Base-by-base conservation (phyloP, 2,329 filamentous ascomycete genomes). In the Nemania sp. region DNA sequence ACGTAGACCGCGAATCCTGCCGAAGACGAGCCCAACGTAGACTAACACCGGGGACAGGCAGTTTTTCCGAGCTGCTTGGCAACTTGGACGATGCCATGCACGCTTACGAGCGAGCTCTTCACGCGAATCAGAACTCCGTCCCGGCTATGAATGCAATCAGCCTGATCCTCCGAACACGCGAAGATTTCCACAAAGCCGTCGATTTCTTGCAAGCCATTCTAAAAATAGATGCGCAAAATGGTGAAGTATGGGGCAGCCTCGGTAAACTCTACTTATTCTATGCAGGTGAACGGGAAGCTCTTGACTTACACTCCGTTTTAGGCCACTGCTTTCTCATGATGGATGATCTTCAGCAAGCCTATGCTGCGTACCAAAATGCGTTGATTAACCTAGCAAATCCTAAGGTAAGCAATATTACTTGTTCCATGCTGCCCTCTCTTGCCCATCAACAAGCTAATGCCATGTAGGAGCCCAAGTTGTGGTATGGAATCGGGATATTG, bases 281-380 rank as follows among this genome's bases (percentile, higher is more conserved):
- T 52, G n/a, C 34, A 37, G 25, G 47, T 20, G 42, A 18, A 34
- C 15, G 40, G 15, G 35, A 25, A 52, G 9, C 13, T 17, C 57
- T 54, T 7, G 50, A 13, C 17, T 54, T 54, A 69, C 74, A 51
- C 72, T 68, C 68, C 43, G 69, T 66, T 21, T 25, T 68, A 94
- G 92, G 95, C n/a, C 95, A 98, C 75, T 98, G 95, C 78, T 96
- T 94, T 74, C 82, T 99, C 25, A 99, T 99, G 95, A 96, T 97
- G 86, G 95, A 99, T 72, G 94, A 97, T 71, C 79, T 98, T 35
- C 95, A 98, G 77, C 92, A 98, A 73, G 95, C 95, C 0, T 99
- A 99, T 72, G 91, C 91, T 34, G 93, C 95, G 1, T 99, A 99
- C 74, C 95, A 99, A 75, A 92, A 96, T 74, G 95, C 95, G 5